Conservation (phyloP, 352 stramenopile genomes). For the Phytopythium boreale region DNA sequence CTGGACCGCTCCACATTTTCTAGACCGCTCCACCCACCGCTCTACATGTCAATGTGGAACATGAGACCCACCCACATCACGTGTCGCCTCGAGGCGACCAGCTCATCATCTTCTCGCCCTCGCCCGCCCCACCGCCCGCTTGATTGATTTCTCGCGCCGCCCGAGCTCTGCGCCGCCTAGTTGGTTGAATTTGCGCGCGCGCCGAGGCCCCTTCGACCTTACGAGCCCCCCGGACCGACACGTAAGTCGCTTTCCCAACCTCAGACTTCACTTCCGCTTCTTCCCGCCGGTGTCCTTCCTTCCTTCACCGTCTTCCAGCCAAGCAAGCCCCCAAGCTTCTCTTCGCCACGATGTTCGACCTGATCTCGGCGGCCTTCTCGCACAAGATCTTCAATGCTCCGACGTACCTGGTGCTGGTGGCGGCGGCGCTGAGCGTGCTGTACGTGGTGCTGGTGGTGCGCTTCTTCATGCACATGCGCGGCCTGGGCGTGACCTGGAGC, state of each 20-base stretch:
- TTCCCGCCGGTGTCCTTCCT: background rate
- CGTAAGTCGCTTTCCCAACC: too few relatives aligned
- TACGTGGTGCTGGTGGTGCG: conserved; percentile 58
- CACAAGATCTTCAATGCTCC: conserved; percentile 60
- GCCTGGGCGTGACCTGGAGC: conserved; percentile 53
- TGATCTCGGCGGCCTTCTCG: conserved; percentile 11
- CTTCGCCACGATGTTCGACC: background rate
- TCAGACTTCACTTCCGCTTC: background rate
- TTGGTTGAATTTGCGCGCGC: background rate
- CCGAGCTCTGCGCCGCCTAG: background rate
- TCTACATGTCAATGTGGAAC: background rate
- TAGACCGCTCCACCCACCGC: background rate
- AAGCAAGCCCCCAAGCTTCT: too few relatives aligned
- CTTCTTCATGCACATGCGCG: conserved; percentile 69
- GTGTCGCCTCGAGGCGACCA: background rate
- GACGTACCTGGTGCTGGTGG: conserved; percentile 51
- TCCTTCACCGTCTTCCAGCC: too few relatives aligned
- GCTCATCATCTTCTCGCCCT: background rate
- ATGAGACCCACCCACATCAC: background rate
- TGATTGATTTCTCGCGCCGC: conserved; percentile 1
- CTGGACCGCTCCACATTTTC: background rate
- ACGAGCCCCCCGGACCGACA: background rate
- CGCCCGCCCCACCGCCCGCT: background rate
- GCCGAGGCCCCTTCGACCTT: background rate
- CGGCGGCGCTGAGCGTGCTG: conserved; percentile 33